Percentiles rank a stretch among this genome's conserved stretches.
These are phyloP conservation scores for Tulasnella sp. DNA, from an alignment of 768 basidiomycete species.

Conservation along the genomic window DNA sequence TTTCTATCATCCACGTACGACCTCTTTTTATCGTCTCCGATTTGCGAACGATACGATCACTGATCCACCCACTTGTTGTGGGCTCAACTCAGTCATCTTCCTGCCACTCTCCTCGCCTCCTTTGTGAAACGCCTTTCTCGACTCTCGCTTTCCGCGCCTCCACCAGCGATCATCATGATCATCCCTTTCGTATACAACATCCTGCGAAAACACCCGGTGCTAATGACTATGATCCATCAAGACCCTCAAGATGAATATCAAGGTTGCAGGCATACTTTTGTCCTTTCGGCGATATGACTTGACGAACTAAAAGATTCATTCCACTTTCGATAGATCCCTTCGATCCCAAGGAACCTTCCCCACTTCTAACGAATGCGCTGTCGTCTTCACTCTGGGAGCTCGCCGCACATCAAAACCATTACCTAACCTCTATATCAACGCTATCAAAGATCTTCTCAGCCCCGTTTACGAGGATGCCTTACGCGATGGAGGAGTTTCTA, in stretches of 20 bases:
- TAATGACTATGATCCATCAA: constrained; percentile 90
- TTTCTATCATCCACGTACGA: constrained; percentile 89
- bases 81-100: constrained; percentile 52
- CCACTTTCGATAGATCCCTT: constrained; percentile 54
- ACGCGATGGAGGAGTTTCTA: constrained; percentile 88
- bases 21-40: constrained; percentile 17
- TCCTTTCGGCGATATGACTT: too few relatives aligned
- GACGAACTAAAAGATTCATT: not conserved
- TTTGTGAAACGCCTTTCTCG: constrained; percentile 87
- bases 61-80: not conserved
- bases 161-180: constrained; percentile 80
- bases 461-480: constrained; percentile 84
- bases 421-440: constrained; percentile 78
- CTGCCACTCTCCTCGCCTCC: constrained; percentile 82
- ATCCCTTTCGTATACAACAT: constrained; percentile 93
- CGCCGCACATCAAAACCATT: constrained; percentile 64
- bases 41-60: not conserved
- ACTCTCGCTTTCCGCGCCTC: constrained; percentile 73
- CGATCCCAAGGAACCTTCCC: constrained; percentile 51
- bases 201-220: constrained; percentile 78
- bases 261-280: not conserved
- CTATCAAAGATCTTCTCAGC: constrained; percentile 77
- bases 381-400: constrained; percentile 93
- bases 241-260: constrained; percentile 15
- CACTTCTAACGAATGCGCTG: constrained; percentile 65